Evolutionary conservation across 306 rosid genomes (phyloP).

Genomic region (Cyamopsis tetragonoloba): DNA sequence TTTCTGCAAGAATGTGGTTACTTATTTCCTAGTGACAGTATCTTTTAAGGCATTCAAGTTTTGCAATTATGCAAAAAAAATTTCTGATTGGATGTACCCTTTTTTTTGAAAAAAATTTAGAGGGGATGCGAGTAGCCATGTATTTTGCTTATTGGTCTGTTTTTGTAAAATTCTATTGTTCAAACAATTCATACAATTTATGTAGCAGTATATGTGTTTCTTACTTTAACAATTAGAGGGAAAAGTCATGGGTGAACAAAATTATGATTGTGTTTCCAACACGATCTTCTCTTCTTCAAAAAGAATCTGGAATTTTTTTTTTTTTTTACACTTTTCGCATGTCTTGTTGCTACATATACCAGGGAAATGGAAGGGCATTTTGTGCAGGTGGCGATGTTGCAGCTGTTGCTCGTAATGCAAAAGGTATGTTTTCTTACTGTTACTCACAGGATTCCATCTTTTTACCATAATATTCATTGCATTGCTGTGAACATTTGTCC

Average conservation of each 20-base stretch:
- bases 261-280: constrained; percentile 1
- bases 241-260: not conserved
- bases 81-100: not conserved
- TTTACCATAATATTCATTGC: not conserved
- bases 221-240: not conserved
- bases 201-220: not conserved
- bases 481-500: not conserved
- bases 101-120: not conserved
- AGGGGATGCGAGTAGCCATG: not conserved
- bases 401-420: constrained; percentile 48
- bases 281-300: not conserved
- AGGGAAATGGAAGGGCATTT: constrained; percentile 96
- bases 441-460: not conserved
- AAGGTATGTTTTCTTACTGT: constrained; percentile 37
- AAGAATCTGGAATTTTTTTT: constrained; percentile 13
- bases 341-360: constrained; percentile 20
- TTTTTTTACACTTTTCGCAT: constrained; percentile 26
- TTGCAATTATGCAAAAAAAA: not conserved
- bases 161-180: not conserved
- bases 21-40: not conserved
- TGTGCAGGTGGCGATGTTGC: constrained; percentile 98
- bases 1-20: not conserved
- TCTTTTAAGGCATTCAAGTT: not conserved
- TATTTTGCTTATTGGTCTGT: not conserved
- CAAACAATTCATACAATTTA: not conserved